Evolutionary conservation across 805 yeast genomes (phyloP).

Genomic region (Jamesozyma piceae): DNA sequence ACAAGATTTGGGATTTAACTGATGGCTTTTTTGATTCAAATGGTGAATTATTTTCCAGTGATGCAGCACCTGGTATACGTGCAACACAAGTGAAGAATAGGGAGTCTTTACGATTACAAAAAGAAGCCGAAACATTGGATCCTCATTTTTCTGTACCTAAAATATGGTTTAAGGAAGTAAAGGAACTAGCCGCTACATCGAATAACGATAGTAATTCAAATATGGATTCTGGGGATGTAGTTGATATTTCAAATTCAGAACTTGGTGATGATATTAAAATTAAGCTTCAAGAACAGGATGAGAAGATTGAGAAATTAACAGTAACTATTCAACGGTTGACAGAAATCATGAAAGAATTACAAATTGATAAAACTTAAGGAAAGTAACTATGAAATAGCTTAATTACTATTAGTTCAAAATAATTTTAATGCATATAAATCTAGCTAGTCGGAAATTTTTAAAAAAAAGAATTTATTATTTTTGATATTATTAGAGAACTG

Average conservation of each 20-base stretch:
- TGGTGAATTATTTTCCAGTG: constrained; percentile 12
- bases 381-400: too few species aligned
- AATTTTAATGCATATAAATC: too few species aligned
- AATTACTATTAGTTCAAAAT: too few species aligned
- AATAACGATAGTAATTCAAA: not conserved
- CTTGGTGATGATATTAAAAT: not conserved
- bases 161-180: constrained; percentile 44
- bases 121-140: constrained; percentile 57
- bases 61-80: constrained; percentile 17
- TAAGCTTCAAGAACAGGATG: constrained; percentile 3
- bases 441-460: too few species aligned
- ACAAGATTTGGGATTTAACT: constrained; percentile 73
- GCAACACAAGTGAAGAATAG: constrained; percentile 31
- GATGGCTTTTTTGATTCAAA: constrained; percentile 52
- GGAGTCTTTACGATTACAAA: constrained; percentile 37
- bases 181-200: constrained; percentile 10
- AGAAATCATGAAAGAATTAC: not conserved
- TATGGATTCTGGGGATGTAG: not conserved
- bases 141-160: constrained; percentile 53
- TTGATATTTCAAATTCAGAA: not conserved
- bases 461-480: too few species aligned
- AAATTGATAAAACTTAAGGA: not conserved
- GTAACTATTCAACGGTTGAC: not conserved
- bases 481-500: too few species aligned
- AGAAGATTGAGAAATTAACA: constrained; percentile 3